Conservation (phyloP, 371 early-diverging fungal species). For the Circinella umbellata region DNA sequence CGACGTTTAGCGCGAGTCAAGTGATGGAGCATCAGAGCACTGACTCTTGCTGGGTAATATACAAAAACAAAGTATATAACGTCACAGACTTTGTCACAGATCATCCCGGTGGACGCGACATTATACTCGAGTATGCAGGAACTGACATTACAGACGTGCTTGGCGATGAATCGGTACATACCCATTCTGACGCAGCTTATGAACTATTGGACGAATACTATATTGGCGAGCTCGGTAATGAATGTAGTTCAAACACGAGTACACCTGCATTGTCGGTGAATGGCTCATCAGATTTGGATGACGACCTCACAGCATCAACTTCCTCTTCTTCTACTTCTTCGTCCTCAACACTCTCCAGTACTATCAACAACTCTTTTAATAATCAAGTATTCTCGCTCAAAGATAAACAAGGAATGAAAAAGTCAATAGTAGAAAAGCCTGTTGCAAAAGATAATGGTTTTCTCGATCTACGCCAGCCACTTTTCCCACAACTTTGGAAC, state of each 20-base stretch:
- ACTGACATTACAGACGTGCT: constrained; percentile 72
- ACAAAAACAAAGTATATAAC: constrained; percentile 79
- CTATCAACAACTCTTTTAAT: too few relatives aligned
- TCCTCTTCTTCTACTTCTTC: too few relatives aligned
- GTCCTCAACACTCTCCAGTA: too few relatives aligned
- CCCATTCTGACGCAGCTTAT: constrained; percentile 85
- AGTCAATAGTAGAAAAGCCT: not conserved
- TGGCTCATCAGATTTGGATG: constrained; percentile 6
- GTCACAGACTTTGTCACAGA: constrained; percentile 75
- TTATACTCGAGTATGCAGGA: constrained; percentile 79
- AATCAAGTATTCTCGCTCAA: too few relatives aligned
- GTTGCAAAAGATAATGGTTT: constrained; percentile 60
- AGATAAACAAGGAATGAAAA: too few relatives aligned
- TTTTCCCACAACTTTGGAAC: constrained; percentile 85
- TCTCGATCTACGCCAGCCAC: constrained; percentile 83
- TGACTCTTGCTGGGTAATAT: constrained; percentile 65
- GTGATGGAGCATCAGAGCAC: constrained; percentile 22
- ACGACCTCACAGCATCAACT: constrained; percentile 10
- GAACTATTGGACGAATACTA: constrained; percentile 80
- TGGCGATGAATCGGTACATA: constrained; percentile 74
- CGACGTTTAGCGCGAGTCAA: constrained; percentile 11
- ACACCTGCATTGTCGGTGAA: constrained; percentile 10
- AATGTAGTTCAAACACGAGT: constrained; percentile 1
- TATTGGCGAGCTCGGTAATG: constrained; percentile 68
- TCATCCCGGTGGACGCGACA: constrained; percentile 83